Conservation (phyloP, 805 yeast species). For the Yarrowia hollandica region DNA sequence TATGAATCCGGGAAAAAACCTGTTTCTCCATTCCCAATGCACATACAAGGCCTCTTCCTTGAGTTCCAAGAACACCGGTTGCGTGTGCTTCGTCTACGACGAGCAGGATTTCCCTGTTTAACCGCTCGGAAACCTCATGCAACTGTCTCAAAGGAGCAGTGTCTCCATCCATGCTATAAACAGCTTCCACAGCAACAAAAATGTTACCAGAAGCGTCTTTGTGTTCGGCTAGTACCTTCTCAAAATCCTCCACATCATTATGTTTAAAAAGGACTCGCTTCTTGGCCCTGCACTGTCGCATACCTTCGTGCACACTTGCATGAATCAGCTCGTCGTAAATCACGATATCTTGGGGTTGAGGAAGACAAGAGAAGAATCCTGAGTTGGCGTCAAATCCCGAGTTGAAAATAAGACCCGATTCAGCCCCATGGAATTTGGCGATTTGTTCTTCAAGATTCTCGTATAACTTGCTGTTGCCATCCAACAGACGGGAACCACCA, state of each 20-base stretch:
- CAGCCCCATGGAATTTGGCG: slow-evolving; percentile 33
- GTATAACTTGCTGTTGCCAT: slow-evolving; percentile 34
- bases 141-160: slow-evolving; percentile 32
- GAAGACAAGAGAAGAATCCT: slow-evolving; percentile 34
- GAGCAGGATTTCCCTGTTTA: background rate
- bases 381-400: slow-evolving; percentile 38
- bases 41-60: slow-evolving; percentile 60
- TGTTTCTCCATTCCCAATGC: slow-evolving; percentile 31
- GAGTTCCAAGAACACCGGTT: slow-evolving; percentile 84
- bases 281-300: slow-evolving; percentile 33
- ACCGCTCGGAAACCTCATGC: background rate
- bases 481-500: slow-evolving; percentile 37
- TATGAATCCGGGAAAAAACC: slow-evolving; percentile 34
- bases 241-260: slow-evolving; percentile 31
- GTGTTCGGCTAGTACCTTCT: background rate
- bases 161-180: slow-evolving; percentile 38
- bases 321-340: slow-evolving; percentile 37
- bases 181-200: slow-evolving; percentile 35
- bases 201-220: slow-evolving; percentile 27
- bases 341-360: slow-evolving; percentile 35
- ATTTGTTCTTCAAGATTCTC: slow-evolving; percentile 33
- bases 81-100: slow-evolving; percentile 89
- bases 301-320: slow-evolving; percentile 38
- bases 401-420: slow-evolving; percentile 34
- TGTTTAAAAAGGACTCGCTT: slow-evolving; percentile 30